These are phyloP conservation scores for Chaetothyriales sp. DNA, from an alignment of 2,329 filamentous ascomycete genomes.

Conservation along the genomic window DNA sequence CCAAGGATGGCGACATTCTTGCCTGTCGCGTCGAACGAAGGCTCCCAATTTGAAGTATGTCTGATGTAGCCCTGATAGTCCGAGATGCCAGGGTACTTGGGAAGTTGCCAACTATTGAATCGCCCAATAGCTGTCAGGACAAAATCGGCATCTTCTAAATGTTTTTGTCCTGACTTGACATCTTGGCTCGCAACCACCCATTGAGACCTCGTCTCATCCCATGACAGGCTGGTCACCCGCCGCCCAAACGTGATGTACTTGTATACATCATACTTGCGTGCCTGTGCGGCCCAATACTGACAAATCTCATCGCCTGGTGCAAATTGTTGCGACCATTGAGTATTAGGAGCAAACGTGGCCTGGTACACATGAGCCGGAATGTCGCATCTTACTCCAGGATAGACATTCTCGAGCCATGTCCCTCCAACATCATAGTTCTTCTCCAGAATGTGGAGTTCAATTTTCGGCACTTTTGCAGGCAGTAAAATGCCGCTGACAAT, in stretches of 20 bases:
- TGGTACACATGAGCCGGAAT: constrained; percentile 17
- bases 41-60: constrained; percentile 31
- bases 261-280: constrained; percentile 29
- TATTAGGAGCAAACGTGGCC: constrained; percentile 16
- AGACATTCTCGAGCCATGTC: constrained; percentile 23
- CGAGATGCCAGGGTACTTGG: constrained; percentile 20
- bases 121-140: constrained; percentile 46
- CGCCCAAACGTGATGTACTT: constrained; percentile 47
- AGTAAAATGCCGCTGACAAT: constrained; percentile 25
- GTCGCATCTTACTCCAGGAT: constrained; percentile 20
- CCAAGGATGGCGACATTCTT: constrained; percentile 20
- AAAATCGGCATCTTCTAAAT: constrained; percentile 34
- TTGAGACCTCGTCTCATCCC: constrained; percentile 33
- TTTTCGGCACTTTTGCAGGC: constrained; percentile 14
- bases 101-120: constrained; percentile 24
- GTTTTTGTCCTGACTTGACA: constrained; percentile 9
- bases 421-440: constrained; percentile 22
- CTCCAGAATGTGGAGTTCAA: constrained; percentile 16
- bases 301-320: constrained; percentile 14
- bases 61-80: constrained; percentile 26
- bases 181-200: constrained; percentile 18
- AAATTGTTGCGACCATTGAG: constrained; percentile 16
- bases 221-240: constrained; percentile 38
- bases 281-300: constrained; percentile 13
- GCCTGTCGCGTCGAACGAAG: constrained; percentile 24